Conservation (phyloP, 2,329 filamentous ascomycete species). For the Tolypocladium guangdongense region DNA sequence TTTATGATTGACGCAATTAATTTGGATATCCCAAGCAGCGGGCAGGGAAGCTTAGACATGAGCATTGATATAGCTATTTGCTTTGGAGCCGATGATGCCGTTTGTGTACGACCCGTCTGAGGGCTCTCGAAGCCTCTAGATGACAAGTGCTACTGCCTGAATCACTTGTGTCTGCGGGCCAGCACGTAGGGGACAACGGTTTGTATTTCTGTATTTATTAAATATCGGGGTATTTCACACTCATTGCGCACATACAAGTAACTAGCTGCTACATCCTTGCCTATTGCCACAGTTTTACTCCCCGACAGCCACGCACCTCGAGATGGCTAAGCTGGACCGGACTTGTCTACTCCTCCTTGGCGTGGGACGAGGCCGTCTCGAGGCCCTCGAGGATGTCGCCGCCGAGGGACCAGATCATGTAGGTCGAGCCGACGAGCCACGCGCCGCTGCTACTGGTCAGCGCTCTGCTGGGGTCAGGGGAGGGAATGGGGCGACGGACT, state of each 20-base stretch:
- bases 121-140: no score
- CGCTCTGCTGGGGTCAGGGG: background rate
- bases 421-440: conserved; percentile 42
- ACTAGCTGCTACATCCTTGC: background rate
- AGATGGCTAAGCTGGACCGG: background rate
- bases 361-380: conserved; percentile 21
- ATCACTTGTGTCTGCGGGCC: background rate
- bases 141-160: no score
- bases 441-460: conserved; percentile 29
- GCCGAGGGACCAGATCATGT: conserved; percentile 40
- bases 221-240: background rate
- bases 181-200: no score
- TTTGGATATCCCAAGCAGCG: background rate
- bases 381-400: conserved; percentile 37
- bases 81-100: background rate
- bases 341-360: conserved; percentile 28
- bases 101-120: background rate
- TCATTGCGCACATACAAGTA: no score
- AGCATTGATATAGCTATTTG: background rate
- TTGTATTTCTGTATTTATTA: background rate
- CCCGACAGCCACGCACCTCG: background rate
- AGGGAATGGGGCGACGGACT: conserved; percentile 28
- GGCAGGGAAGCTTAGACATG: background rate
- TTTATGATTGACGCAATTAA: background rate
- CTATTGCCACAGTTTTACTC: background rate